A percentile compares a stretch with the other conserved stretches of the same genome.
These are phyloP conservation scores for Suillus subluteus DNA, from an alignment of 768 basidiomycete species.

Conservation along the genomic window DNA sequence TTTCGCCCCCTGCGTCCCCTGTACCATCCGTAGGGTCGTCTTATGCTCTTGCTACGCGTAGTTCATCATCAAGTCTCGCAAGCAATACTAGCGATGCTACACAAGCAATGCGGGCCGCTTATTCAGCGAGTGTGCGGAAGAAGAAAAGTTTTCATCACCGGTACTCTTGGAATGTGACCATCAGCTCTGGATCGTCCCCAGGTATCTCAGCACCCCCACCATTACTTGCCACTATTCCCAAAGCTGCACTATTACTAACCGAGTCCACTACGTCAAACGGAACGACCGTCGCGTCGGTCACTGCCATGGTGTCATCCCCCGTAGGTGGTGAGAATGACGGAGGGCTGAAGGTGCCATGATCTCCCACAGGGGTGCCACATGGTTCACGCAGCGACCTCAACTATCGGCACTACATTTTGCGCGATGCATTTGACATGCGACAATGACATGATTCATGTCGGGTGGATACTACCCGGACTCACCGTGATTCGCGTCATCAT, in stretches of 20 bases:
- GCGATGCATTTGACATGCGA: constrained; percentile 7
- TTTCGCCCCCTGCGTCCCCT: constrained; percentile 33
- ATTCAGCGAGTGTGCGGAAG: constrained; percentile 35
- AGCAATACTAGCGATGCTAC: constrained; percentile 27
- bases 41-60: constrained; percentile 29
- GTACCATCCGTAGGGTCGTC: constrained; percentile 33
- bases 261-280: constrained; percentile 16
- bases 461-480: background rate
- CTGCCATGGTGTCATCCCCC: constrained; percentile 1
- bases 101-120: constrained; percentile 34
- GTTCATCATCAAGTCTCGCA: constrained; percentile 35
- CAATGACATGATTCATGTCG: background rate
- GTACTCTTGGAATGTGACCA: constrained; percentile 33
- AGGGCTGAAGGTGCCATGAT: background rate
- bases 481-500: constrained; percentile 6
- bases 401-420: constrained; percentile 1
- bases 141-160: constrained; percentile 36
- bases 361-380: background rate
- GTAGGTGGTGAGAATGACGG: background rate
- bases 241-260: constrained; percentile 13
- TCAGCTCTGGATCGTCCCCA: constrained; percentile 27
- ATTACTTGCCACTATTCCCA: constrained; percentile 21
- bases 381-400: background rate
- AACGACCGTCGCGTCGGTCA: constrained; percentile 5
- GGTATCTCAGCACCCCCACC: constrained; percentile 17